Base-by-base conservation (phyloP, 2,329 filamentous ascomycete genomes). In the Septoria linicola region DNA sequence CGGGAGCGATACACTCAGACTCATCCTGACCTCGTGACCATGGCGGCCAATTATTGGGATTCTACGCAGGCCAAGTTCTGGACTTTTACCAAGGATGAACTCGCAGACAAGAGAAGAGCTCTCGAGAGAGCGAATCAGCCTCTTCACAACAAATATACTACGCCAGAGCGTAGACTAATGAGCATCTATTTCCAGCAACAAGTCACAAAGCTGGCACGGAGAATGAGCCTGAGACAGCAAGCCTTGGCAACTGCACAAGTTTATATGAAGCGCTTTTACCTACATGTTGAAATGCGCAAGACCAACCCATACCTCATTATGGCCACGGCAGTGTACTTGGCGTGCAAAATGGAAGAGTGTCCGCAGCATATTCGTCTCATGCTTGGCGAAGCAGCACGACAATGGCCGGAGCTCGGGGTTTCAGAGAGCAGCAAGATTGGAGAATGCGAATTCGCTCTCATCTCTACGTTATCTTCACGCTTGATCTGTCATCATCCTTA, bases 31-130 rank as follows among this genome's bases (percentile, higher is more conserved):
- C 8, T 13, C 8, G 16, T 6, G 21, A 53, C 1, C 53, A 96
- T 96, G 92, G 89, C 92, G 27, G 88, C 91, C 67, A 96, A 92
- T 72, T 99, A 92, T 75, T 99, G 91, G 91, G 87, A 89, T 59
- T 97, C 93, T 49, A 93, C 89, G 20, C 93, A 99, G 73, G 82
- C 86, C 62, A 86, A 84, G 61, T 82, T 88, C 74, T 99, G 93
- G 93, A 87, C 89, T 50, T 96, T 95, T 71, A 85, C 88, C 40
- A 87, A 89, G 65, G 84, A 89, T 56, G 83, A 91, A 68, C 79
- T 99, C 46, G 81, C 82, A 11, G 79, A 85, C 45, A 82, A 88
- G 68, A 85, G 92, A 50, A 82, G 85, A 66, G 82, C 83, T 63
- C 82, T 96, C 37, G 87, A 88, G 64, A 85, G 90, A 56, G 23